phyloP scores from a whole-genome alignment of 2,329 filamentous ascomycete species.

The Knoxdaviesia proteae region DNA sequence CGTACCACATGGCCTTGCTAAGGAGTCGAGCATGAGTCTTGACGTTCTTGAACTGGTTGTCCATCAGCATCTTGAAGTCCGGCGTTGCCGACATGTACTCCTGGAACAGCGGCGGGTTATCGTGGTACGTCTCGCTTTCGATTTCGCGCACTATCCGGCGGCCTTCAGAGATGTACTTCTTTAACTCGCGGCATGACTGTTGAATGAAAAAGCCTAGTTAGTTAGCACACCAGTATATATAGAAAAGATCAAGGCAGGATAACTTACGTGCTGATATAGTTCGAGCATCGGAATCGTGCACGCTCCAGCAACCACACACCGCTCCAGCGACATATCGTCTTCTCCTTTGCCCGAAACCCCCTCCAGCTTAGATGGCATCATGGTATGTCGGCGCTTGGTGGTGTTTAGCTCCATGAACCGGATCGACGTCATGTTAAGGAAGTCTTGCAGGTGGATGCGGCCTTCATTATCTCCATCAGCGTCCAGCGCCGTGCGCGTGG shows the following conservation, averaged over 20 bases:
- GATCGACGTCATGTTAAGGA: slow-evolving; percentile 86
- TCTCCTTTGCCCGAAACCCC: slow-evolving; percentile 18
- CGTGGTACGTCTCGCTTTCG: slow-evolving; percentile 68
- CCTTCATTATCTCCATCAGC: slow-evolving; percentile 30
- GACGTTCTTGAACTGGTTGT: slow-evolving; percentile 93
- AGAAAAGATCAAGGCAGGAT: neutral
- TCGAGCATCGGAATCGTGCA: slow-evolving; percentile 87
- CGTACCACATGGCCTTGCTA: slow-evolving; percentile 95
- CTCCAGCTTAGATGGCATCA: slow-evolving; percentile 32
- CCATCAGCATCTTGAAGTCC: slow-evolving; percentile 71
- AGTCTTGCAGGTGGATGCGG: slow-evolving; percentile 69
- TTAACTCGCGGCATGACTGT: slow-evolving; percentile 85
- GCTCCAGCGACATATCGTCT: slow-evolving; percentile 43
- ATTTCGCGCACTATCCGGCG: slow-evolving; percentile 78
- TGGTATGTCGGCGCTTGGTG: slow-evolving; percentile 76
- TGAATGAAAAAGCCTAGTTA: neutral
- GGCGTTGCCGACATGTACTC: slow-evolving; percentile 77
- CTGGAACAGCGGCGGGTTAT: slow-evolving; percentile 77
- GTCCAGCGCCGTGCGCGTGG: slow-evolving; percentile 9
- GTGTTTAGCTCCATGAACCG: slow-evolving; percentile 98
- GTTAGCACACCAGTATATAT: neutral
- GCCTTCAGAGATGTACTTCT: slow-evolving; percentile 90
- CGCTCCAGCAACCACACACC: slow-evolving; percentile 69
- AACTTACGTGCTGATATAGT: slow-evolving; percentile 44
- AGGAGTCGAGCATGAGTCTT: slow-evolving; percentile 78